Evolutionary conservation across 495 filamentous ascomycete genomes (phyloP), one percentile per base, ranked within the genome.

Genomic region (Penicillium dipodomyicola): DNA sequence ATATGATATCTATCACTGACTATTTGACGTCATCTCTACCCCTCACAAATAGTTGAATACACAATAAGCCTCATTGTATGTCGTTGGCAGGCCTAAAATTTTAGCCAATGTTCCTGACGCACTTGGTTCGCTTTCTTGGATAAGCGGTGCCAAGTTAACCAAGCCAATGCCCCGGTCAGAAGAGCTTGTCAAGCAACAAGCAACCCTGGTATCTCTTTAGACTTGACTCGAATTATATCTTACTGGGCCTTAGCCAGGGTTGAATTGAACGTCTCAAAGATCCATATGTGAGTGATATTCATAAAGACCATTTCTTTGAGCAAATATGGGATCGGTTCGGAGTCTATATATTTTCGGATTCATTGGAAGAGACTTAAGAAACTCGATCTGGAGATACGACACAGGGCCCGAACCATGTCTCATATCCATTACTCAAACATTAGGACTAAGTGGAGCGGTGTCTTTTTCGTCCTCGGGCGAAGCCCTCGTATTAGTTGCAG

Each of bases 401-500:
- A n/a, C 27, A 45, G 5, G 12, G 11, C 7, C 27, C 42, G 8
- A 45, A 4, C 11, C 14, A 25, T 15, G 14, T 29, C 43, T n/a
- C 12, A 10, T 4, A 40, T 11, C 37, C 19, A 41, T 52, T 14
- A 41, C 9, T 29, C 41, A 57, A 23, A 52, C 57, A 22, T 35
- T 8, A 40, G 14, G n/a, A 15, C 46, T 22, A 10, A 39, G 27
- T 12, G 37, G 27, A 20, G 30, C 5, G 30, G 29, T 12, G 45
- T 49, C 25, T 14, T 58, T 49, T 23, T 43, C 42, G 0, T 35
- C 23, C 8, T 7, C 5, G 5, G 2, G 6, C 11, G 1, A 29
- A 35, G 5, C 9, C 14, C 35, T 63, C 10, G 17, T 49, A 43
- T 68, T 68, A 7, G 65, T 64, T 5, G 63, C 63, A 29, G 70